These are phyloP conservation scores for Clarkia xantiana DNA, from an alignment of 345 rosid species.

Conservation along the genomic window DNA sequence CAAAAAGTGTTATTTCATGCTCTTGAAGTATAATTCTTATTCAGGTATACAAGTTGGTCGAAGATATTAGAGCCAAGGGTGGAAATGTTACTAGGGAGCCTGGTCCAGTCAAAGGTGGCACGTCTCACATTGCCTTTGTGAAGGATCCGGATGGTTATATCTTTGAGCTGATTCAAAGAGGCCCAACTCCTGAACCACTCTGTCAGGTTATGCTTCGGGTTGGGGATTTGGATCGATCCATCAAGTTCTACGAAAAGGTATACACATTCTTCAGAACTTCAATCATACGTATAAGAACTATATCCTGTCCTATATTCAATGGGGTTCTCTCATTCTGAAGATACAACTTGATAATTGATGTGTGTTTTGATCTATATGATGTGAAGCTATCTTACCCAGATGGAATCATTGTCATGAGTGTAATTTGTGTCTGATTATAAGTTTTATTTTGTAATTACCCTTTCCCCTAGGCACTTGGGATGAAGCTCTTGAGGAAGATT, in stretches of 20 bases:
- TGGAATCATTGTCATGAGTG: too few relatives aligned
- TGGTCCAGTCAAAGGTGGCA: conserved; percentile 89
- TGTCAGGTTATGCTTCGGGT: conserved; percentile 97
- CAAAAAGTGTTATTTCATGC: not conserved
- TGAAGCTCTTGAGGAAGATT: conserved; percentile 54
- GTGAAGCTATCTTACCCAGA: too few relatives aligned
- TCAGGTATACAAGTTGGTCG: conserved; percentile 73
- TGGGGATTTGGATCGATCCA: conserved; percentile 70
- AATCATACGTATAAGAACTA: not conserved
- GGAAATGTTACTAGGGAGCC: conserved; percentile 75
- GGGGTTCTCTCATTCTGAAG: not conserved
- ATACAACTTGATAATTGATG: not conserved
- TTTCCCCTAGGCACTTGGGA: conserved; percentile 55
- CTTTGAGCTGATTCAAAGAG: conserved; percentile 83
- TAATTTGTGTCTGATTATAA: not conserved
- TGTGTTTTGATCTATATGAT: not conserved
- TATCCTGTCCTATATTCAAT: not conserved
- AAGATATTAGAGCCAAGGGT: conserved; percentile 57
- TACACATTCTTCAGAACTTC: not conserved
- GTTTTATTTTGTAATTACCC: not conserved
- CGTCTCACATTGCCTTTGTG: conserved; percentile 56
- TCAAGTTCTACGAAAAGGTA: conserved; percentile 93
- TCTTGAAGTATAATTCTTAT: not conserved
- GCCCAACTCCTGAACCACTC: conserved; percentile 78
- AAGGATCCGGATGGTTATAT: conserved; percentile 95